phyloP scores from a whole-genome alignment of 805 yeast species.

The Myxozyma kluyveri region DNA sequence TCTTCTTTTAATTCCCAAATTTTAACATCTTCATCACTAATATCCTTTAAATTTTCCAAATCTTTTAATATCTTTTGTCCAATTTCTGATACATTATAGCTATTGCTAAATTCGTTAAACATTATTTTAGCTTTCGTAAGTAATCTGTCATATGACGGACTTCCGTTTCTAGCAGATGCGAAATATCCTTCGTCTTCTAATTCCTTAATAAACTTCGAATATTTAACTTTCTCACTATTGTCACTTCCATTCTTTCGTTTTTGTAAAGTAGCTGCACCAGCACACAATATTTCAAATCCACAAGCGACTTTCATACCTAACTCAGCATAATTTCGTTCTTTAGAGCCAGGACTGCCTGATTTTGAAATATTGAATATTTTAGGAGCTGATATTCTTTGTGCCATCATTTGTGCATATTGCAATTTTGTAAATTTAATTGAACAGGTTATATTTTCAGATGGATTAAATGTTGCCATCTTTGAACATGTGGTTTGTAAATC shows the following conservation, averaged over 20 bases:
- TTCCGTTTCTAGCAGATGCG: conserved; percentile 16
- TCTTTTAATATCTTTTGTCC: conserved; percentile 8
- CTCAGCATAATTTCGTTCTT: conserved; percentile 16
- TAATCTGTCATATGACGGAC: conserved; percentile 16
- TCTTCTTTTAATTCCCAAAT: conserved; percentile 28
- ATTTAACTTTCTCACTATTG: conserved; percentile 12
- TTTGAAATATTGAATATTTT: conserved; percentile 17
- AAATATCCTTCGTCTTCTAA: conserved; percentile 28
- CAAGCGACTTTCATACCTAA: conserved; percentile 33
- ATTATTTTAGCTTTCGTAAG: conserved; percentile 21
- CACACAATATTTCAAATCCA: conserved; percentile 32
- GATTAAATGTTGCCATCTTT: conserved; percentile 27
- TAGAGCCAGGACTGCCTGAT: conserved; percentile 8
- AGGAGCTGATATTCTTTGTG: conserved; percentile 26
- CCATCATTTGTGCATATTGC: conserved; percentile 31
- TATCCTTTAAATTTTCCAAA: conserved; percentile 2
- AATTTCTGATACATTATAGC: conserved; percentile 7
- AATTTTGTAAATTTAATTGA: conserved; percentile 28
- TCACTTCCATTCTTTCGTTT: conserved; percentile 1
- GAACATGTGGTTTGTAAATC: conserved; percentile 20
- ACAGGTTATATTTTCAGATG: conserved; percentile 29
- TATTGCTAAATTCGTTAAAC: conserved; percentile 11
- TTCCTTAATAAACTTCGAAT: conserved; percentile 7
- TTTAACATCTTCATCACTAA: conserved; percentile 21
- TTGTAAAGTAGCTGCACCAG: conserved; percentile 11